Percentiles rank a stretch among this genome's conserved stretches.
Conservation (phyloP, 164 flowering plant genomes). For the Nymphaea colorata region DNA sequence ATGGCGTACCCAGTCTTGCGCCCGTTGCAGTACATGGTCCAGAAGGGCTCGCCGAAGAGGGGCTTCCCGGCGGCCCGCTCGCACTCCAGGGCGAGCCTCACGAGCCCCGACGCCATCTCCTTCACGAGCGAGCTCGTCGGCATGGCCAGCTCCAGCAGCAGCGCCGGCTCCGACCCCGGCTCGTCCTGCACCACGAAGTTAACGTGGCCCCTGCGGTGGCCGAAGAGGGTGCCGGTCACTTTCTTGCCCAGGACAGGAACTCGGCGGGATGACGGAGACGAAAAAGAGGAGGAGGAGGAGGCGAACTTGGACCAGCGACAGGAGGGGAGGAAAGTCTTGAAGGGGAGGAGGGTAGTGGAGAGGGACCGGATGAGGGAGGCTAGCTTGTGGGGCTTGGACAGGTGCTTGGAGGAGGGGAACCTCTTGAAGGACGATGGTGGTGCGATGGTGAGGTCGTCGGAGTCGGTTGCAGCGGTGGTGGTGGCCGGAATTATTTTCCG, state of each 20-base stretch:
- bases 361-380: slow-evolving; percentile 8
- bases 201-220: slow-evolving; percentile 71
- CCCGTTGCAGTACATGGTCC: slow-evolving; percentile 19
- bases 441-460: background rate
- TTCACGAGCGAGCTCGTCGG: slow-evolving; percentile 55
- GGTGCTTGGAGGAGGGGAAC: background rate
- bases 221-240: slow-evolving; percentile 83
- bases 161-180: slow-evolving; percentile 51
- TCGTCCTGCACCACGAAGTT: slow-evolving; percentile 69
- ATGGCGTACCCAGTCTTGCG: slow-evolving; percentile 12
- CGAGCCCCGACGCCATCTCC: slow-evolving; percentile 87
- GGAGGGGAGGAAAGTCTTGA: slow-evolving; percentile 21
- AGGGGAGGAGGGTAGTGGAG: slow-evolving; percentile 15
- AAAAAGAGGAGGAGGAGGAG: slow-evolving; percentile 5
- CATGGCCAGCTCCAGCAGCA: slow-evolving; percentile 59
- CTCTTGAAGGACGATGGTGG: background rate
- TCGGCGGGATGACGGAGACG: slow-evolving; percentile 20
- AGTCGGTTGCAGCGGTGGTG: background rate
- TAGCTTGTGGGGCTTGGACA: background rate
- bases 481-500: background rate
- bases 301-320: slow-evolving; percentile 13
- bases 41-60: slow-evolving; percentile 18
- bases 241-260: slow-evolving; percentile 46
- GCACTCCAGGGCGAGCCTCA: slow-evolving; percentile 80
- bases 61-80: slow-evolving; percentile 18